These are phyloP conservation scores for Blastomyces gilchristii DNA, from an alignment of 2,329 filamentous ascomycete species.

Conservation along the genomic window DNA sequence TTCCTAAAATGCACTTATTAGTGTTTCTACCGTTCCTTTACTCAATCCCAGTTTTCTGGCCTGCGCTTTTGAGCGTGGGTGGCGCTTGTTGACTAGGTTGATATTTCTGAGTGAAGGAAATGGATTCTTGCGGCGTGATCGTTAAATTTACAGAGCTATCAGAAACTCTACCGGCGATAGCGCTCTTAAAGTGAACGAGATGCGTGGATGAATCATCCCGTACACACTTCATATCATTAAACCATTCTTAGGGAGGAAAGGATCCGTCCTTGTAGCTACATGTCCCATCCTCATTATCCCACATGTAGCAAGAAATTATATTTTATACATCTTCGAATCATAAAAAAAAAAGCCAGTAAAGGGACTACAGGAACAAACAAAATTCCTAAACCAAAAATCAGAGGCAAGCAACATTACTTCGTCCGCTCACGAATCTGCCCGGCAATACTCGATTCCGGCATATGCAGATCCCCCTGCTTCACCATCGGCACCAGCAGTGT, in stretches of 20 bases:
- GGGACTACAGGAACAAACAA: background rate
- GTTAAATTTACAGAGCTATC: background rate
- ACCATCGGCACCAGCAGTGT: slow-evolving; percentile 27
- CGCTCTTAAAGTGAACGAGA: no score
- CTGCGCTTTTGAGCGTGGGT: no score
- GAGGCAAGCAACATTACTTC: background rate
- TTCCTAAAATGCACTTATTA: background rate
- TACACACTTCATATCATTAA: no score
- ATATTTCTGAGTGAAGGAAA: background rate
- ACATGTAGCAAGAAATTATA: no score
- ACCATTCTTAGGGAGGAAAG: no score
- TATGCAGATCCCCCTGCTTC: slow-evolving; percentile 6
- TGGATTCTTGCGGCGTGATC: background rate
- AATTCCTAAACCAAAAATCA: background rate
- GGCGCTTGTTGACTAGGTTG: background rate
- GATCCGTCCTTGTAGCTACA: no score
- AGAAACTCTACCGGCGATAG: background rate
- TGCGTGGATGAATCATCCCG: no score
- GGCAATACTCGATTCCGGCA: background rate
- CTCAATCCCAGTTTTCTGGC: no score
- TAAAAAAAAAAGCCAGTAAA: background rate
- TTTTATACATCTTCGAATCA: background rate
- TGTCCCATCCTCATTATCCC: no score
- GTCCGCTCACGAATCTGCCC: background rate
- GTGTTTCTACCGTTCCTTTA: background rate